These are phyloP conservation scores for Spiromastix sp. DNA, from an alignment of 2,329 filamentous ascomycete species.

Conservation along the genomic window DNA sequence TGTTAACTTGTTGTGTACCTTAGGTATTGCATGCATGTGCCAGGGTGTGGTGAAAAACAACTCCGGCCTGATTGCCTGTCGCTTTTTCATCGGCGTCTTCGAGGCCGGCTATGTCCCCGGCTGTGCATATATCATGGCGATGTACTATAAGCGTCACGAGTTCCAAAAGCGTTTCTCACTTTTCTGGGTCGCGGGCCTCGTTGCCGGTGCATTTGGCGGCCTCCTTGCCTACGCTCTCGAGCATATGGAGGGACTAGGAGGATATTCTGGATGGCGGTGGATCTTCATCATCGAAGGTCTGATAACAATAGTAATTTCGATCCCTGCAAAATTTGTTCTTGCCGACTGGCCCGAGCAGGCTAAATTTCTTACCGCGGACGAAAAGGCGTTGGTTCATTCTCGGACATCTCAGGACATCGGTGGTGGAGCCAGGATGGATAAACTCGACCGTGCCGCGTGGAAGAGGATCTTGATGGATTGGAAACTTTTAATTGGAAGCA, in stretches of 20 bases:
- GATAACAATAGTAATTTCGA: conserved; percentile 19
- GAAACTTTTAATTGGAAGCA: conserved; percentile 23
- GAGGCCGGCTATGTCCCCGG: conserved; percentile 31
- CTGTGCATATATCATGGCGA: conserved; percentile 18
- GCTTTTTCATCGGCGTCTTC: conserved; percentile 22
- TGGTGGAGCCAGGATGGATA: conserved; percentile 19
- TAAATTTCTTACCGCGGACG: conserved; percentile 21
- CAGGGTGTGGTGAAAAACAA: conserved; percentile 22
- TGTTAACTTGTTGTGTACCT: conserved; percentile 2
- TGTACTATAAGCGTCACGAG: conserved; percentile 27
- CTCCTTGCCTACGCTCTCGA: conserved; percentile 18
- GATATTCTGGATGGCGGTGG: conserved; percentile 23
- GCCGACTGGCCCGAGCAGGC: conserved; percentile 24
- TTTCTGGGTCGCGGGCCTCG: conserved; percentile 22
- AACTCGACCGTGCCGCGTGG: conserved; percentile 18
- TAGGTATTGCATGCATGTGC: conserved; percentile 18
- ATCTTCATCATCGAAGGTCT: conserved; percentile 29
- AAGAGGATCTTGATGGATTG: conserved; percentile 21
- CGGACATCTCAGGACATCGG: conserved; percentile 17
- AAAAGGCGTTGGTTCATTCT: conserved; percentile 16
- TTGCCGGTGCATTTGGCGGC: conserved; percentile 24
- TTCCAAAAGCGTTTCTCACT: conserved; percentile 28
- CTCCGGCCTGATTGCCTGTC: conserved; percentile 20
- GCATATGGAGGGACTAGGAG: conserved; percentile 20
- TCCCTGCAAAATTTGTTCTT: conserved; percentile 19